These are phyloP conservation scores for Diaporthe helianthi DNA, from an alignment of 2,329 filamentous ascomycete genomes.

Conservation along the genomic window DNA sequence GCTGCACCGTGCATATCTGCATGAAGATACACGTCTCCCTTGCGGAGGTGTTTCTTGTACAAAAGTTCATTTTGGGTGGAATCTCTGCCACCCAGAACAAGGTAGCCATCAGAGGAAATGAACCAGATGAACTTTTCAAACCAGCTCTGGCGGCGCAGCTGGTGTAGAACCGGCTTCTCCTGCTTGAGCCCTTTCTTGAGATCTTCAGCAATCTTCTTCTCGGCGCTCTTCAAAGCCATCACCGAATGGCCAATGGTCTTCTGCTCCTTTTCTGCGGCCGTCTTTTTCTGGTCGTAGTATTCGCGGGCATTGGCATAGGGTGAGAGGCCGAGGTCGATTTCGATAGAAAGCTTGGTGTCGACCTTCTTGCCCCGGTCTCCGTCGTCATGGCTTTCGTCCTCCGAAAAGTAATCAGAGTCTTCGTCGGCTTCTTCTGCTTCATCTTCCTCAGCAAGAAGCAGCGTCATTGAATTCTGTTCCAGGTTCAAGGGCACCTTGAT, in stretches of 20 bases:
- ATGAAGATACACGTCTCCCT: conserved; percentile 91
- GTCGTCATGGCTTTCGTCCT: conserved; percentile 51
- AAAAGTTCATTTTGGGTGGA: conserved; percentile 88
- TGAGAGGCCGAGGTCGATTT: conserved; percentile 82
- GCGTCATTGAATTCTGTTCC: conserved; percentile 85
- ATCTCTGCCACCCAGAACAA: conserved; percentile 89
- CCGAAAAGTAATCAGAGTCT: conserved; percentile 68
- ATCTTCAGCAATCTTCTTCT: conserved; percentile 85
- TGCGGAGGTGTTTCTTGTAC: conserved; percentile 85
- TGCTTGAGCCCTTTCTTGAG: conserved; percentile 88
- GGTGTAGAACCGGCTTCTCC: conserved; percentile 86
- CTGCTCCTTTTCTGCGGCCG: conserved; percentile 84
- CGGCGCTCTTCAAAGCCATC: conserved; percentile 85
- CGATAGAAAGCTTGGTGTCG: conserved; percentile 71
- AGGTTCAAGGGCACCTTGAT: conserved; percentile 90
- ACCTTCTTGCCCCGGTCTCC: conserved; percentile 49
- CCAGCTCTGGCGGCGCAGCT: conserved; percentile 85
- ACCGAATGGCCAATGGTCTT: conserved; percentile 84
- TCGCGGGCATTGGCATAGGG: conserved; percentile 90
- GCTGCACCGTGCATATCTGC: conserved; percentile 86
- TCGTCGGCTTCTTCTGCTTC: conserved; percentile 64
- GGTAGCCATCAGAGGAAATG: conserved; percentile 91
- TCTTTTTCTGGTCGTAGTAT: conserved; percentile 90
- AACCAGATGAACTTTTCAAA: conserved; percentile 98
- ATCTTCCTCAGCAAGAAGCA: conserved; percentile 77